Conservation (phyloP, 352 stramenopile genomes). For the Pythium dissimile region DNA sequence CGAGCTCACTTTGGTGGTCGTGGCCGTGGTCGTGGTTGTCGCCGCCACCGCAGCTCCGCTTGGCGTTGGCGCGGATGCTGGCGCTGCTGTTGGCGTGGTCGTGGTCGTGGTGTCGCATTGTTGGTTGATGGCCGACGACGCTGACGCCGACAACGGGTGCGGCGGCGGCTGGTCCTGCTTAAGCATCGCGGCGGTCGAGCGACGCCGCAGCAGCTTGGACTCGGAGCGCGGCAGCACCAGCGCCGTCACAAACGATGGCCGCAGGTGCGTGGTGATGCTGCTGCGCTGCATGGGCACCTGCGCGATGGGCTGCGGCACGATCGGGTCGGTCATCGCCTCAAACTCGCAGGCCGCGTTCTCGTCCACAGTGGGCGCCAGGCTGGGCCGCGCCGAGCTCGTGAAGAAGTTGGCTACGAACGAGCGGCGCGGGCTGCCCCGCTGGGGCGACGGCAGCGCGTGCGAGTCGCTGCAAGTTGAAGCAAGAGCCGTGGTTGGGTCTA, state of each 20-base stretch:
- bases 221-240: conserved; percentile 1
- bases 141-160: neutral
- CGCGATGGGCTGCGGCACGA: conserved; percentile 17
- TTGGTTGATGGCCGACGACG: neutral
- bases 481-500: too few species aligned
- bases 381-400: conserved; percentile 1
- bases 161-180: neutral
- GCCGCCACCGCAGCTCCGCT: too few species aligned
- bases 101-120: neutral
- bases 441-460: neutral
- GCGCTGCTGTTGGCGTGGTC: too few species aligned
- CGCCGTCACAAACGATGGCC: conserved; percentile 22
- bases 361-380: conserved; percentile 1
- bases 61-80: too few species aligned
- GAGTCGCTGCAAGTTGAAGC: neutral
- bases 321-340: neutral
- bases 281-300: conserved; percentile 21
- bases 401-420: conserved; percentile 9
- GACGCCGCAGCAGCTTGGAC: conserved; percentile 9
- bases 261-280: conserved; percentile 15
- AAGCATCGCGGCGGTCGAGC: conserved; percentile 10
- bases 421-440: neutral
- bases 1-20: neutral
- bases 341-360: neutral
- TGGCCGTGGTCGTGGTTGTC: neutral